These are phyloP conservation scores for Xylariomycetidae sp. DNA, from an alignment of 2,329 filamentous ascomycete genomes.

Conservation along the genomic window DNA sequence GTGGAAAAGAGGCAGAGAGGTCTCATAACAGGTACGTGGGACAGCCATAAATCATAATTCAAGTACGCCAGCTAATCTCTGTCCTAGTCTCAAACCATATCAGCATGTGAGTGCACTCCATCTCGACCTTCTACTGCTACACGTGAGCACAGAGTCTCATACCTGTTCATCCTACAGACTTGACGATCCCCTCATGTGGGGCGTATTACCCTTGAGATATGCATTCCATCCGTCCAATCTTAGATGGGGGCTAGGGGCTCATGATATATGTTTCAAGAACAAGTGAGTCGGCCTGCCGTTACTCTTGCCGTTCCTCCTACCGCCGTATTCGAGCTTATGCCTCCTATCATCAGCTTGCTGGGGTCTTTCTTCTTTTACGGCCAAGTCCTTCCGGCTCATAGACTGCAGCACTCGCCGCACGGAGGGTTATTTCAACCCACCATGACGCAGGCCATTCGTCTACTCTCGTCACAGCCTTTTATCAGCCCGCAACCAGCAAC, in stretches of 20 bases:
- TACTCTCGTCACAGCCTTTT: conserved; percentile 63
- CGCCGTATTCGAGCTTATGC: too few species aligned
- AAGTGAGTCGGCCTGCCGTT: conserved; percentile 60
- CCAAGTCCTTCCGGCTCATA: conserved; percentile 87
- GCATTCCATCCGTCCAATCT: conserved; percentile 68
- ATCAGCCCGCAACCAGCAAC: conserved; percentile 14
- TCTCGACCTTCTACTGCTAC: conserved; percentile 15
- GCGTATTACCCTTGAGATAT: conserved; percentile 73
- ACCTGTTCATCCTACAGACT: conserved; percentile 67
- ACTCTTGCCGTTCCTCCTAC: too few species aligned
- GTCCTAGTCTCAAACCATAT: conserved; percentile 79
- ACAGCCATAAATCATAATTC: conserved; percentile 3
- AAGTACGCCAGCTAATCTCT: conserved; percentile 9
- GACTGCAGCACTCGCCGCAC: conserved; percentile 68
- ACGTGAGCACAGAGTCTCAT: too few species aligned
- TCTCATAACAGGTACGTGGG: conserved; percentile 68
- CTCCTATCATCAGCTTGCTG: conserved; percentile 61
- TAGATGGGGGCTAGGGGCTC: conserved; percentile 85
- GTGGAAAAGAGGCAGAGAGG: conserved; percentile 64
- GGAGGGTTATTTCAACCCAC: conserved; percentile 90
- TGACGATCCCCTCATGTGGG: conserved; percentile 94
- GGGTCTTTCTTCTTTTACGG: conserved; percentile 82
- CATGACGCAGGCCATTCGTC: conserved; percentile 76
- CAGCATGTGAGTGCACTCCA: conserved; percentile 65
- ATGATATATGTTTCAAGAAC: conserved; percentile 92